Evolutionary conservation across 169 alveolate species (phyloP).

Genomic region (Eimeria necatrix): DNA sequence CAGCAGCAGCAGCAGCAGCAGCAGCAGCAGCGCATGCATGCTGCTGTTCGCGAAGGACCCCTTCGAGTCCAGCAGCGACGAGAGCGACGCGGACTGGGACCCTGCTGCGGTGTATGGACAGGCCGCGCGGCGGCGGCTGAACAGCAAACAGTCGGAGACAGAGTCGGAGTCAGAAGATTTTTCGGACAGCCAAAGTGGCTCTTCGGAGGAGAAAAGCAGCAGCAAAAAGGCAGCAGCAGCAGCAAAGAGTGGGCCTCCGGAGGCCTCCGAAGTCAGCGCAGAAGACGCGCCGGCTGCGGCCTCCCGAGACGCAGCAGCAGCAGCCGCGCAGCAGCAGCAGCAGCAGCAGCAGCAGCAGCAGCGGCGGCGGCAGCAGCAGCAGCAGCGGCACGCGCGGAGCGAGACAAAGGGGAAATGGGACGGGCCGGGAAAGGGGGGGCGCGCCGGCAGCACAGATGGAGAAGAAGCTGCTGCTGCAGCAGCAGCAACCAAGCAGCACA

Average conservation of each 20-base stretch:
- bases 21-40: slow-evolving; percentile 23
- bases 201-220: neutral
- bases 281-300: no score
- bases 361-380: neutral
- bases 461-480: neutral
- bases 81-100: slow-evolving; percentile 61
- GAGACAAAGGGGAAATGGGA: no score
- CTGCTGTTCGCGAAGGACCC: neutral
- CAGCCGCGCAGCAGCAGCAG: no score
- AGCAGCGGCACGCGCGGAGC: neutral
- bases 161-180: slow-evolving; percentile 14
- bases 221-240: neutral
- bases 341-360: neutral
- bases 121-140: slow-evolving; percentile 25
- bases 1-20: slow-evolving; percentile 10
- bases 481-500: slow-evolving; percentile 3
- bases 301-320: no score
- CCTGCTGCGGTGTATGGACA: slow-evolving; percentile 55
- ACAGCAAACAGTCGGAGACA: slow-evolving; percentile 29
- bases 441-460: neutral
- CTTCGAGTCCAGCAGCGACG: neutral
- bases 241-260: neutral
- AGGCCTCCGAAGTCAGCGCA: no score
- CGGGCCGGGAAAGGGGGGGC: neutral
- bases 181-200: neutral